phyloP scores from a whole-genome alignment of 805 yeast species.

The Ogataea polymorpha region DNA sequence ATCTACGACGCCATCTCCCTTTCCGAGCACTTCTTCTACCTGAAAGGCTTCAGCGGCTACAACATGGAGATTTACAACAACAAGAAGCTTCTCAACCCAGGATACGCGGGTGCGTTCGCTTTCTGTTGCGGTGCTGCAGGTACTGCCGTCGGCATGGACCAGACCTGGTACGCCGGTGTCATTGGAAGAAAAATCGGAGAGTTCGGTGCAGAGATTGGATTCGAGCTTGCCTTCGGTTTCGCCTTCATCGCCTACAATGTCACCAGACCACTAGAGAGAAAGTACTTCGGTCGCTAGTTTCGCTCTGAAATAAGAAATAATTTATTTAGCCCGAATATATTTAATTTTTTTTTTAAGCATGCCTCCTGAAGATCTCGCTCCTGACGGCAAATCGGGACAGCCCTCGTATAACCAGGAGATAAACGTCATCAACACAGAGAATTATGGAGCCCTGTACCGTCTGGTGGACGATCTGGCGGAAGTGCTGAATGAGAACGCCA shows the following conservation, averaged over 20 bases:
- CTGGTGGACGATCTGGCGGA: conserved; percentile 23
- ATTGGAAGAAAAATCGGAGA: conserved; percentile 59
- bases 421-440: conserved; percentile 19
- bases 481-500: conserved; percentile 19
- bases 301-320: background rate
- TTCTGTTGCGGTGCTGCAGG: conserved; percentile 85
- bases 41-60: conserved; percentile 59
- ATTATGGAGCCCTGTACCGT: conserved; percentile 16
- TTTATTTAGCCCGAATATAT: conserved; percentile 4
- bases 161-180: conserved; percentile 78
- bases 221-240: conserved; percentile 69
- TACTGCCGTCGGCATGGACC: conserved; percentile 83
- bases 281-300: conserved; percentile 50
- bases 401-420: conserved; percentile 5
- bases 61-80: conserved; percentile 61
- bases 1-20: conserved; percentile 72
- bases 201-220: conserved; percentile 83
- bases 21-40: conserved; percentile 83
- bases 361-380: conserved; percentile 1
- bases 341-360: conserved; percentile 1
- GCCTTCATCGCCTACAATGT: conserved; percentile 59
- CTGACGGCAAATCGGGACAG: conserved; percentile 1
- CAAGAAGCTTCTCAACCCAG: conserved; percentile 61
- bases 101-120: conserved; percentile 73
- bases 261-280: conserved; percentile 63